Evolutionary conservation across 1,284 basidiomycete species (phyloP), one percentile per base, ranked within the genome.

Genomic region (Trametes pubescens): DNA sequence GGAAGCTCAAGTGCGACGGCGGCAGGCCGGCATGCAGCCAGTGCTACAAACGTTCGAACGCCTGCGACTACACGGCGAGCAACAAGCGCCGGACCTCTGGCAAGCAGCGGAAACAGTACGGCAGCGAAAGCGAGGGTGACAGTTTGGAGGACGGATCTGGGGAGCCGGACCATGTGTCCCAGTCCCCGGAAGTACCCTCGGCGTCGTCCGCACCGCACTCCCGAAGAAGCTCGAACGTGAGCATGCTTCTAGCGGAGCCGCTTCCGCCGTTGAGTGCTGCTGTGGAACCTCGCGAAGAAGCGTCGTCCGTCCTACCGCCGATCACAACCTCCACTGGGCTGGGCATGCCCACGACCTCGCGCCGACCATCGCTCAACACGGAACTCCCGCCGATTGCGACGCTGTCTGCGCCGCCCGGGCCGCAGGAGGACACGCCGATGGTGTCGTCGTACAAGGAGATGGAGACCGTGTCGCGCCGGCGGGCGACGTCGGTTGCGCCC

Each of bases 1-100:
- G 91, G 63, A 93, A 93, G 78, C 82, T 93, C 46, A 93, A 93
- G 79, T 93, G 91, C 74, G 91, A 93, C 71, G 91, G 91, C 56
- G 89, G 88, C 38, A 85, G 89, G 54, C 91, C 91, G 14, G 89
- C 90, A 16, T 93, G 91, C 72, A 81, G 85, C 51, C 91, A 93
- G 74, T 93, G 91, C 73, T 78, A 86, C 67, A 93, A 93, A 75
- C 86, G 91, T 51, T 84, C 83, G 44, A 86, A 92, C 68, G 77
- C 84, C 11, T 93, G 92, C 75, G 91, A 93, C 73, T 93, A 93
- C 69, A 87, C 86, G 82, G 84, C 87, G n/a, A 87, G 86, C 71
- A 86, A 84, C 72, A 91, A 90, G 74, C 86, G 90, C 47, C 86
- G 91, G 61, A 86, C 86, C 52, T 82, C 81, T 43, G 79, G 81